Percentiles rank a stretch among this genome's conserved stretches.
Evolutionary conservation across 2,329 filamentous ascomycete species (phyloP).

Genomic region (Botrytis cinerea): DNA sequence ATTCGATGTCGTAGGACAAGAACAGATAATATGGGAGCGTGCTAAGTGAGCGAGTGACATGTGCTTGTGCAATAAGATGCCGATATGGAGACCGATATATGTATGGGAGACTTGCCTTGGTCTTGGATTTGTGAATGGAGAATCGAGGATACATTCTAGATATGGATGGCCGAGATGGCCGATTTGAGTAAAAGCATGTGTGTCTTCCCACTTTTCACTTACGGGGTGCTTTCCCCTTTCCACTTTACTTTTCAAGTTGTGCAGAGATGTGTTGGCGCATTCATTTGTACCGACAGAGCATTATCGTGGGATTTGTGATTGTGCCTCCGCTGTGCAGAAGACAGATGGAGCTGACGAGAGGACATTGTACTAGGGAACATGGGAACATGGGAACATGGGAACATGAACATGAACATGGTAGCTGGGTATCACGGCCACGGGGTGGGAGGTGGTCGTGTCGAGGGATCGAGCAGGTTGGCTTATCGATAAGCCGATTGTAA

Average conservation of each 20-base stretch:
- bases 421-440: neutral
- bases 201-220: neutral
- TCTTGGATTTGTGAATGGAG: neutral
- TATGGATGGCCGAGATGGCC: neutral
- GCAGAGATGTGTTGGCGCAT: constrained; percentile 2
- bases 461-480: neutral
- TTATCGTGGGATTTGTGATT: neutral
- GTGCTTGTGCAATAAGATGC: neutral
- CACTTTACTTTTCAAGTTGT: neutral
- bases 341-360: neutral
- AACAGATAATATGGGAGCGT: neutral
- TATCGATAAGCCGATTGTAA: constrained; percentile 5
- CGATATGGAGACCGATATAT: neutral
- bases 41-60: neutral
- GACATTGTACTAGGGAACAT: neutral
- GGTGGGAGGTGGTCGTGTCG: too few species aligned
- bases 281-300: neutral
- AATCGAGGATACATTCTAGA: neutral
- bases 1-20: constrained; percentile 7
- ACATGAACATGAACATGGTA: neutral
- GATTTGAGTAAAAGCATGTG: neutral
- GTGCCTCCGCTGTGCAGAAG: constrained; percentile 5
- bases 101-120: neutral
- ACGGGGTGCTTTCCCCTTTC: neutral
- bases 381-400: too few species aligned